Evolutionary conservation across 768 basidiomycete genomes (phyloP), one percentile per base, ranked within the genome.

Genomic region (Phylloporus sp.): DNA sequence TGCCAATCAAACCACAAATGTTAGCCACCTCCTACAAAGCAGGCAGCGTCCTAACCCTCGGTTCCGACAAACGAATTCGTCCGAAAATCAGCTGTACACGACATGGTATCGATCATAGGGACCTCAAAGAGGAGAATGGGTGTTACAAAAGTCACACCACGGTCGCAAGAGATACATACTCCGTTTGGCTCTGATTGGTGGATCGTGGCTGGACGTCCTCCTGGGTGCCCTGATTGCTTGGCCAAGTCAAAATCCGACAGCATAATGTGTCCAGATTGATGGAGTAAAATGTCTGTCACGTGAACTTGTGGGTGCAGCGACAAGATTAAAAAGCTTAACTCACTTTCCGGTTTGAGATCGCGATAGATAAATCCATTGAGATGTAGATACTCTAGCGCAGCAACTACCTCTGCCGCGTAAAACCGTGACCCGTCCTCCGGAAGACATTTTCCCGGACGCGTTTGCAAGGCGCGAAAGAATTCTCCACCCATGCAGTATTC

Each of bases 51-150:
- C 78, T 70, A 62, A 91, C 92, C 95, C 80, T 99, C 97, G 24
- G 97, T 99, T 24, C 97, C 97, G 60, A 99, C 97, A 73, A 99
- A 99, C 36, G 93, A 97, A 72, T 98, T 97, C 20, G 97, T 97
- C 69, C 95, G 81, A 73, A 98, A 97, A 73, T 97, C 91, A 34
- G 87, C 93, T 48, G 97, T 97, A 73, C 95, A 98, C 45, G 90
- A 89, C 78, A 92, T 88, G 15, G 97, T 99, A 74, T 99, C 95
- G 58, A 99, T 86, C 63, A 98, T 76, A 40, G 94, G 94, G 29
- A 90, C 79, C 93, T 95, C 20, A 22, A 18, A 64, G 46, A 61
- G 52, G 48, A 9, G 22, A 31, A 23, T 32, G 40, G 36, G 45
- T 22, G 39, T 59, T 23, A 55, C 45, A 54, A 50, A 45, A n/a